A percentile compares a stretch with the other conserved stretches of the same genome.
Evolutionary conservation across 2,329 filamentous ascomycete genomes (phyloP).

Genomic region (Trichothecium roseum): DNA sequence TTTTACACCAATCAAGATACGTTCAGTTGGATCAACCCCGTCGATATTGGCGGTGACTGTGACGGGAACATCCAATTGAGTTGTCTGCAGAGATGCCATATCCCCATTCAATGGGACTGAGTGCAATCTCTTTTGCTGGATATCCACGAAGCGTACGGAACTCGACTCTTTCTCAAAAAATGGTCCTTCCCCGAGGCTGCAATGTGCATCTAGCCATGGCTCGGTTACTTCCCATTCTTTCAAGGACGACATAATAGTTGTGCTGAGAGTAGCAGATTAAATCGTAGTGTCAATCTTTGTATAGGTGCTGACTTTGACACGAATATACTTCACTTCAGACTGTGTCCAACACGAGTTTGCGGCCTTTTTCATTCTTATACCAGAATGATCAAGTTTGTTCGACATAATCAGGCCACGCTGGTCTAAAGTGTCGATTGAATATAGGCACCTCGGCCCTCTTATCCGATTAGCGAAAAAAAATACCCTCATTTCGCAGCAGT

Average conservation of each 20-base stretch:
- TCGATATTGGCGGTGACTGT: slow-evolving; percentile 73
- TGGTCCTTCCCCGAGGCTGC: slow-evolving; percentile 62
- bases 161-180: slow-evolving; percentile 59
- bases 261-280: not conserved
- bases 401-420: too few relatives aligned
- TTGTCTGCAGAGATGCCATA: slow-evolving; percentile 50
- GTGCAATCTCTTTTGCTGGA: slow-evolving; percentile 67
- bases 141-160: slow-evolving; percentile 70
- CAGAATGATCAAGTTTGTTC: too few relatives aligned
- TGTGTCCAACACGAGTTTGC: too few relatives aligned
- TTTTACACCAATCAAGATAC: slow-evolving; percentile 72
- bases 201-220: slow-evolving; percentile 50
- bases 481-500: too few relatives aligned
- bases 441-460: too few relatives aligned
- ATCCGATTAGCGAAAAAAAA: too few relatives aligned
- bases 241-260: slow-evolving; percentile 21
- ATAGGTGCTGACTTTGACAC: too few relatives aligned
- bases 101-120: slow-evolving; percentile 56
- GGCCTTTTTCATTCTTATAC: too few relatives aligned
- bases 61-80: slow-evolving; percentile 42
- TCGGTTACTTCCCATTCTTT: slow-evolving; percentile 40
- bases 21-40: slow-evolving; percentile 47
- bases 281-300: not conserved
- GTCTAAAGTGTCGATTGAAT: too few relatives aligned
- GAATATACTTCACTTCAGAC: too few relatives aligned